Base-by-base conservation (phyloP, 1,139 yeast species). In the Kodamaea plutei region DNA sequence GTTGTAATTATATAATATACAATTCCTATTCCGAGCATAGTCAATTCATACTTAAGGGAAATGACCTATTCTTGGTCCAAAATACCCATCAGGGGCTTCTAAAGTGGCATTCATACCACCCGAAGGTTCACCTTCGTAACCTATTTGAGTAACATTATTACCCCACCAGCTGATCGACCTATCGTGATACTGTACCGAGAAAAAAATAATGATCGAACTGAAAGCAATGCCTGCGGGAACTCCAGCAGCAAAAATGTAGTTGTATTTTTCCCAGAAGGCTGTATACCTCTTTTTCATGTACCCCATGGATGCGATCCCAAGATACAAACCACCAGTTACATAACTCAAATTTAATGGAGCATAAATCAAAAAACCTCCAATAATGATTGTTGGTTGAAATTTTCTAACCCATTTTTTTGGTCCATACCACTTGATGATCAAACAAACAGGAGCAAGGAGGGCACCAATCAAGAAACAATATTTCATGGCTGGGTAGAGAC, bases 401-500 rank as follows among this genome's bases (percentile, higher is more conserved):
- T 37, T 36, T 18, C 37, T 39, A 18, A 33, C 30, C 18, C 22
- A 28, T 21, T 29, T 35, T 29, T 29, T 26, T 3, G 48, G 49
- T 7, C 39, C 44, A 16, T 37, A 43, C 27, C 40, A 44, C 35
- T 58, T 60, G 35, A 58, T 39, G 41, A 48, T 46, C 12, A 47
- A 42, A 34, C 59, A 52, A 4, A 62, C 56, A 12, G 54, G 33
- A 2, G 56, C 64, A 15, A 56, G 37, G 17, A 60, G 28, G 6
- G 43, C 50, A 0, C 66, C 66, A 18, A 61, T 35, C 15, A 60
- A 40, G 37, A 61, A 58, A 36, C 64, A 59, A 52, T 56, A 61
- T 31, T 58, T 54, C 28, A 61, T 42, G 6, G 56, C 39, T 1
- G 66, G 65, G 35, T 59, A 58, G 9, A 58, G 36, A 1, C 61